Percentiles rank a stretch among this genome's conserved stretches.
phyloP scores from a whole-genome alignment of 768 basidiomycete genomes.

The Phylloporus rhodoxanthus region DNA sequence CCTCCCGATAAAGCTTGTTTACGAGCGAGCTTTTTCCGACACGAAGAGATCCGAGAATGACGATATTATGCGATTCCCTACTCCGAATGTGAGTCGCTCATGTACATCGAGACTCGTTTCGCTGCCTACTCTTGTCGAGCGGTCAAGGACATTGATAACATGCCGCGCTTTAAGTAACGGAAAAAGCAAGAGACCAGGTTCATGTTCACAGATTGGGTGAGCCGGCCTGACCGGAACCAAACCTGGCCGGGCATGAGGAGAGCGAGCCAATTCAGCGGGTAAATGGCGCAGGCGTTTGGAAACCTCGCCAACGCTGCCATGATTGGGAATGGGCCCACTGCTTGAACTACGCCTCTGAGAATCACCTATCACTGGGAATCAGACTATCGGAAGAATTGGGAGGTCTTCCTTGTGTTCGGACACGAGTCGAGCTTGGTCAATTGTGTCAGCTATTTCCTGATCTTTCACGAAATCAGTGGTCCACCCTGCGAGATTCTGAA shows the following conservation, averaged over 20 bases:
- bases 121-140: constrained; percentile 7
- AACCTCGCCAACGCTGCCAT: too few relatives aligned
- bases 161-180: background rate
- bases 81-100: background rate
- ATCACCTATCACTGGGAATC: too few relatives aligned
- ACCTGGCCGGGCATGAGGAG: background rate
- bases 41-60: constrained; percentile 26
- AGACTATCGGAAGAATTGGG: too few relatives aligned
- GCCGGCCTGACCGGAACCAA: too few relatives aligned
- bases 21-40: constrained; percentile 37
- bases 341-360: background rate
- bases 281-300: background rate
- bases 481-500: too few relatives aligned
- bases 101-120: background rate
- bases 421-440: too few relatives aligned
- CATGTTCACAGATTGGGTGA: background rate
- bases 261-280: background rate
- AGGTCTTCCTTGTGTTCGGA: too few relatives aligned
- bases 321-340: too few relatives aligned
- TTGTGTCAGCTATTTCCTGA: too few relatives aligned
- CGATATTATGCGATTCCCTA: constrained; percentile 10
- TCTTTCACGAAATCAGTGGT: too few relatives aligned
- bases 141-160: background rate
- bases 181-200: background rate
- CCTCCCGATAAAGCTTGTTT: constrained; percentile 32